Percentiles rank a stretch among this genome's conserved stretches.
phyloP scores from a whole-genome alignment of 768 basidiomycete genomes.

The Dentipellis fragilis region DNA sequence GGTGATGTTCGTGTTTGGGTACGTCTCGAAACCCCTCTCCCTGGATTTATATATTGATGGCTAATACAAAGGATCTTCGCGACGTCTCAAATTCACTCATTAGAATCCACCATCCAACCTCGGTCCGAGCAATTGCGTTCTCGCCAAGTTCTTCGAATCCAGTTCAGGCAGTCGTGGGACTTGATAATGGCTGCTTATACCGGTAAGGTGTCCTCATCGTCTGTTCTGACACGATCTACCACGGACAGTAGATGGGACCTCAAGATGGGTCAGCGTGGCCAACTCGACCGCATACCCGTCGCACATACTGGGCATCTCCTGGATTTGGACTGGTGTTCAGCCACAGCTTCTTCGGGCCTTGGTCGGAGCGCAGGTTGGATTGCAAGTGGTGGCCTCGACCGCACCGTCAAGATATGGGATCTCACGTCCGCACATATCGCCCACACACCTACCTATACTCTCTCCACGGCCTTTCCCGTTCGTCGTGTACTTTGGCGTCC shows the following conservation, averaged over 20 bases:
- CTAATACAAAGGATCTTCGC: constrained; percentile 49
- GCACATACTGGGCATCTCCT: constrained; percentile 69
- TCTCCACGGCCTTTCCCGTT: constrained; percentile 69
- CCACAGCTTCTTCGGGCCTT: background rate
- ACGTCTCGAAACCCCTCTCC: constrained; percentile 13
- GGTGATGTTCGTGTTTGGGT: constrained; percentile 79
- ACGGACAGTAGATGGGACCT: constrained; percentile 56
- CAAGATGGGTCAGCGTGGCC: constrained; percentile 64
- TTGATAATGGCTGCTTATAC: constrained; percentile 35
- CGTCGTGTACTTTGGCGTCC: constrained; percentile 73
- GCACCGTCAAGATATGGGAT: constrained; percentile 78
- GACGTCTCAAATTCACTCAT: constrained; percentile 59
- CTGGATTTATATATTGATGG: background rate
- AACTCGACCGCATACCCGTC: constrained; percentile 60
- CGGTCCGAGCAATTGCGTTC: constrained; percentile 60
- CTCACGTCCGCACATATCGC: constrained; percentile 49
- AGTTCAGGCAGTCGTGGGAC: constrained; percentile 44
- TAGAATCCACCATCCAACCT: constrained; percentile 59
- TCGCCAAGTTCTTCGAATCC: constrained; percentile 59
- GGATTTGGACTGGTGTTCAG: constrained; percentile 57
- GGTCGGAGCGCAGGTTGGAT: constrained; percentile 51
- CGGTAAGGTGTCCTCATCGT: constrained; percentile 24
- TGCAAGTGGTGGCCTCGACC: constrained; percentile 70
- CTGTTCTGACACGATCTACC: background rate
- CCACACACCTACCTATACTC: constrained; percentile 54